Percentiles rank a stretch among this genome's conserved stretches.
Conservation (phyloP, 805 yeast species). For the Suhomyces kilbournensis region DNA sequence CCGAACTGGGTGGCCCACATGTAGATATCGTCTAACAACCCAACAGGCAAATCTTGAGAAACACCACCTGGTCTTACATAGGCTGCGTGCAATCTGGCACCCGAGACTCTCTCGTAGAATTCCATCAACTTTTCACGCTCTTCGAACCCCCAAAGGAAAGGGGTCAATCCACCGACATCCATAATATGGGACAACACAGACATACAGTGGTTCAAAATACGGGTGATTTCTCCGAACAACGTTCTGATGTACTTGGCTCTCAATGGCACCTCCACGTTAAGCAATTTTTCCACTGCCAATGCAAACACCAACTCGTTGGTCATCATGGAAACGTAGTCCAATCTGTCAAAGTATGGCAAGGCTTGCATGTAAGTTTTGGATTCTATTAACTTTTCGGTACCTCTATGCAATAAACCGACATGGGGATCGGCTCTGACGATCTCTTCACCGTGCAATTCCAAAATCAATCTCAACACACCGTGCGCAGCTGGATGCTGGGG, state of each 20-base stretch:
- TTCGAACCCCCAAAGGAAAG: slow-evolving; percentile 92
- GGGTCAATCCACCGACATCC: slow-evolving; percentile 94
- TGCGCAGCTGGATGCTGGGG: slow-evolving; percentile 96
- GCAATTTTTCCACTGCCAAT: slow-evolving; percentile 78
- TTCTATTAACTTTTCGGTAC: slow-evolving; percentile 86
- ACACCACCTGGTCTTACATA: slow-evolving; percentile 93
- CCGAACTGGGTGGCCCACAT: slow-evolving; percentile 97
- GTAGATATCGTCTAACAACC: slow-evolving; percentile 83
- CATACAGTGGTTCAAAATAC: slow-evolving; percentile 82
- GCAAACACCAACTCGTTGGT: slow-evolving; percentile 85
- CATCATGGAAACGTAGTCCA: slow-evolving; percentile 86
- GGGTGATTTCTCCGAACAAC: slow-evolving; percentile 81
- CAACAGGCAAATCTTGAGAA: slow-evolving; percentile 81
- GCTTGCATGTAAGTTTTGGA: slow-evolving; percentile 86
- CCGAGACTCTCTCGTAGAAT: slow-evolving; percentile 85
- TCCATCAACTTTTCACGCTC: slow-evolving; percentile 93
- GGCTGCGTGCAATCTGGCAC: slow-evolving; percentile 86
- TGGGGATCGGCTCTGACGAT: slow-evolving; percentile 86
- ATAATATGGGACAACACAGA: slow-evolving; percentile 82
- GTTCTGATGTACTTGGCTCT: slow-evolving; percentile 85
- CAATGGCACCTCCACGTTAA: slow-evolving; percentile 80
- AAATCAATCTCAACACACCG: slow-evolving; percentile 82
- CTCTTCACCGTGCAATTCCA: slow-evolving; percentile 87
- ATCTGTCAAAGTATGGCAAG: slow-evolving; percentile 81
- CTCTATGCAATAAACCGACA: slow-evolving; percentile 83